Base-by-base conservation (phyloP, 169 alveolate genomes). In the Theileria equi region DNA sequence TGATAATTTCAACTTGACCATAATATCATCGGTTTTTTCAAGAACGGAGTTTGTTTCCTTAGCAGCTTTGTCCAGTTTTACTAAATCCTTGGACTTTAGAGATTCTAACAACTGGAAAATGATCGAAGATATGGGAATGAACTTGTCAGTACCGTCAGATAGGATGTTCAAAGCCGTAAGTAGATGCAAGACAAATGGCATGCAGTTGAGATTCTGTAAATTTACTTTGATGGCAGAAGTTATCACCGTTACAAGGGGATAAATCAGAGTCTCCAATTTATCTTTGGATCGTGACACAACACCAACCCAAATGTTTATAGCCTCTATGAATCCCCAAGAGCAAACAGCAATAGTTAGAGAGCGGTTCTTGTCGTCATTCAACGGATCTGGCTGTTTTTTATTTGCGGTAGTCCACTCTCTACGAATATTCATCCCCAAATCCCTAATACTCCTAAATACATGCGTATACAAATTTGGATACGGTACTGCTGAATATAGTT, bases 301-400 rank as follows among this genome's bases (percentile, higher is more conserved):
- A 31, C 62, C 29, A 21, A 59, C 69, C 79, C 79, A 65, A n/a
- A 74, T 44, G 57, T 63, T 74, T 5, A 74, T 35, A 1, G 80
- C 50, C 61, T 74, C 84, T 2, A 74, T 66, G 38, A 74, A 74
- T 0, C 68, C 74, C 84, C 84, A 74, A 25, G 79, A 54, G 53
- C 60, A 72, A 6, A 72, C 81, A 6, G 70, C 49, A 19, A 48
- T 52, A 8, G 43, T 49, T 19, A n/a, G n/a, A 13, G 53, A 10
- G 13, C 10, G 8, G 13, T 47, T 8, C 35, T 47, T 47, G 47
- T 36, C 13, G 19, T 11, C 19, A 13, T 47, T 36, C 13, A 47
- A 10, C 26, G 66, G 16, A 55, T 55, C 57, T 11, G 34, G 36
- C 43, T 69, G 44, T 19, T 40, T 25, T 31, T 71, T 50, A 7